Base-by-base conservation (phyloP, 1,139 yeast genomes). In the Pichia cactophila region DNA sequence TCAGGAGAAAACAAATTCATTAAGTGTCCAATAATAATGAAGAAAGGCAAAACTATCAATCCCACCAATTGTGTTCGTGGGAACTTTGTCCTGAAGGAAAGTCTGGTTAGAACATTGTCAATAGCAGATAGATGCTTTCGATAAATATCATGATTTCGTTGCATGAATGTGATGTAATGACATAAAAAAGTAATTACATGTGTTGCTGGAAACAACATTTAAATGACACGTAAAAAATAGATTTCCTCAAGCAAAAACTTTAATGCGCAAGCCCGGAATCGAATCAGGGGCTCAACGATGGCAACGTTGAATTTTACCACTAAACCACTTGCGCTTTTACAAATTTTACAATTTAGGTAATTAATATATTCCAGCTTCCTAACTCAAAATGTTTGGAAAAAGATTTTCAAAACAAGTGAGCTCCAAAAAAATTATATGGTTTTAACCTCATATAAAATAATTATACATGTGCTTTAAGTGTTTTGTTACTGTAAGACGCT, bases 1-100 rank as follows among this genome's bases (percentile, higher is more conserved):
- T 45, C 42, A 5, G 68, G 66, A n/a, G 68, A 59, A 26, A 41
- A 41, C 5, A 9, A 26, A 28, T 44, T 44, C 53, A 50, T 48
- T 11, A 50, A 17, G 17, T 50, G 53, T 3, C 53, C 53, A 1
- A 48, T 5, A 14, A 50, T 5, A 29, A 50, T 48, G 5, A 50
- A 20, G 6, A 46, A 17, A 6, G 49, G 47, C n/a, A 48, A 41
- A n/a, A 41, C 26, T 14, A 29, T 20, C 14, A 48, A 16, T 8
- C 48, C 7, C 4, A 50, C 7, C 2, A 50, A 14, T 43, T 50
- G 53, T 31, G 26, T n/a, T 45, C 48, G 42, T 11, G 44, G 10
- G 6, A 50, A 35, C 23, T 31, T 31, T 26, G 43, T 41, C 23
- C 20, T 43, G 23, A 20, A 38, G 12, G 53, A 45, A 16, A 45